Evolutionary conservation across 345 rosid genomes (phyloP).

Genomic region (Eucalyptus polyanthemos): DNA sequence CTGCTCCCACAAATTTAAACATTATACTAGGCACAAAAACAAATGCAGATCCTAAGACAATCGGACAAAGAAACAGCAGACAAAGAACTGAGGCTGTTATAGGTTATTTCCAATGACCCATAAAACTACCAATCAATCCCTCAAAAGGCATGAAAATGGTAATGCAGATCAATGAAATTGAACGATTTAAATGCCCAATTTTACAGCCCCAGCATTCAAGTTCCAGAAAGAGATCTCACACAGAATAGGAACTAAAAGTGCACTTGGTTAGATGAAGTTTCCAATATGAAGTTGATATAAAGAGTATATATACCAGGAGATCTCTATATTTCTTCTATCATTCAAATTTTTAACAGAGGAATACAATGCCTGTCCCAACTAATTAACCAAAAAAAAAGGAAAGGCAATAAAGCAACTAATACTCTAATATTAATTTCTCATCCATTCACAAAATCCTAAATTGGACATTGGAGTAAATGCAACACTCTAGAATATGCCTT

Average conservation of each 20-base stretch:
- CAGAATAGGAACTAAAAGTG: background rate
- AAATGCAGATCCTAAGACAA: background rate
- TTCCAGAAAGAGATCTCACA: background rate
- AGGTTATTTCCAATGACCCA: background rate
- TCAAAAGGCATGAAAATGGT: background rate
- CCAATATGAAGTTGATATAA: background rate
- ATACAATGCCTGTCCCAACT: background rate
- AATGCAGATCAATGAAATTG: background rate
- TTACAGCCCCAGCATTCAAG: background rate
- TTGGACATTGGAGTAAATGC: background rate
- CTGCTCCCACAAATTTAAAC: background rate
- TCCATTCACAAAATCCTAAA: background rate
- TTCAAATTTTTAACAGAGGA: background rate
- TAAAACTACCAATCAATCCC: background rate
- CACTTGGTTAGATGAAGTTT: background rate
- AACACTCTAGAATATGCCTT: background rate
- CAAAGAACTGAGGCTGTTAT: background rate
- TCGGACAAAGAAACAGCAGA: background rate
- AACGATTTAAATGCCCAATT: background rate
- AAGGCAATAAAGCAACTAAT: background rate
- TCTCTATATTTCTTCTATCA: background rate
- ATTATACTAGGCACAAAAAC: background rate
- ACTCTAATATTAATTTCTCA: background rate
- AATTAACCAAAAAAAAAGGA: background rate
- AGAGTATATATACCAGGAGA: background rate